Percentiles rank a stretch among this genome's conserved stretches.
Evolutionary conservation across 345 rosid species (phyloP).

Genomic region (Eucalyptus regnans): DNA sequence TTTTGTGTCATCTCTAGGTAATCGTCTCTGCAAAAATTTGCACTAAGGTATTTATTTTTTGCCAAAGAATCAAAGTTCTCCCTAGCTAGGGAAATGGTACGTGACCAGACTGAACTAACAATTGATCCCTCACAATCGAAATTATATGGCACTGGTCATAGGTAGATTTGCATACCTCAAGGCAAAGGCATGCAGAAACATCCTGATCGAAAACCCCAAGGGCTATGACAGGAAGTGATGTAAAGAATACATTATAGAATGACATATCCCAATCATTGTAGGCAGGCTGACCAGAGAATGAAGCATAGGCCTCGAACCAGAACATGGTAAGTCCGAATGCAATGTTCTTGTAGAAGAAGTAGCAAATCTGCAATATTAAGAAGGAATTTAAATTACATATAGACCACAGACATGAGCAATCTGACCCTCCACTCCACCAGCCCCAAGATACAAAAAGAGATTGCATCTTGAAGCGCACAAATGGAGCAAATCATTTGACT

Average conservation of each 20-base stretch:
- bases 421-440: neutral
- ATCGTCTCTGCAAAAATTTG: neutral
- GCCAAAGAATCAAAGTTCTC: neutral
- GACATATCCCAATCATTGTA: constrained; percentile 98
- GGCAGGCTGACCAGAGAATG: constrained; percentile 90
- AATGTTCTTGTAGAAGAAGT: constrained; percentile 94
- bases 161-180: constrained; percentile 35
- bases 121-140: rapidly evolving
- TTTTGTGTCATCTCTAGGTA: neutral
- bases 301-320: constrained; percentile 88
- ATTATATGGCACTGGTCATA: neutral
- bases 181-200: constrained; percentile 84
- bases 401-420: neutral
- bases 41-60: neutral
- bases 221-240: constrained; percentile 93
- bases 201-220: constrained; percentile 95
- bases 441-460: neutral
- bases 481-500: neutral
- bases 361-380: constrained; percentile 62
- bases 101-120: neutral
- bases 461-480: rapidly evolving
- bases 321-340: constrained; percentile 86
- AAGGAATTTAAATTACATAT: neutral
- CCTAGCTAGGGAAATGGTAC: neutral
- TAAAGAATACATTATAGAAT: constrained; percentile 88